These are phyloP conservation scores for Debaryomycetaceae sp. DNA, from an alignment of 1,139 yeast species.

Conservation along the genomic window DNA sequence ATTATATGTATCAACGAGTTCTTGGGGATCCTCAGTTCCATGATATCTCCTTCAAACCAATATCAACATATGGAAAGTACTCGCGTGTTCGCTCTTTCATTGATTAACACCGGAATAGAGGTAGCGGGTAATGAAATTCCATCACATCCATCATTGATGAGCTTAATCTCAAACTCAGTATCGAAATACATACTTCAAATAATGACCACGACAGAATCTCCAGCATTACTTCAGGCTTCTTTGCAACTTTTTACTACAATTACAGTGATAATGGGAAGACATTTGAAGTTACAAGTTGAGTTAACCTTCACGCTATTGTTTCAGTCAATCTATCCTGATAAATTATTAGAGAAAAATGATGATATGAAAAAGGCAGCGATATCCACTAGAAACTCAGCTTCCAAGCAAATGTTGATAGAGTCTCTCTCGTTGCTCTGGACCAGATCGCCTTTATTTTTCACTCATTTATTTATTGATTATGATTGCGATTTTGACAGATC, in stretches of 20 bases:
- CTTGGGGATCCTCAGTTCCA: slow-evolving; percentile 73
- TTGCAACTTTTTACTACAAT: slow-evolving; percentile 72
- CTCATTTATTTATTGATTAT: slow-evolving; percentile 72
- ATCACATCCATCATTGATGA: slow-evolving; percentile 62
- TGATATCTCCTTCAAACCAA: slow-evolving; percentile 79
- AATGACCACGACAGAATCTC: slow-evolving; percentile 66
- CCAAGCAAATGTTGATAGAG: slow-evolving; percentile 80
- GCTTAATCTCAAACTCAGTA: slow-evolving; percentile 70
- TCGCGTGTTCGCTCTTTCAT: slow-evolving; percentile 73
- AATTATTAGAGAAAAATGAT: slow-evolving; percentile 16
- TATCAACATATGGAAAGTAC: slow-evolving; percentile 86
- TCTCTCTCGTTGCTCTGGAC: slow-evolving; percentile 82
- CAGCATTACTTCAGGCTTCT: slow-evolving; percentile 69
- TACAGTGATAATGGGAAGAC: slow-evolving; percentile 54
- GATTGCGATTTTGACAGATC: slow-evolving; percentile 90
- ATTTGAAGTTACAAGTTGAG: slow-evolving; percentile 66
- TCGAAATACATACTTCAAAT: slow-evolving; percentile 81
- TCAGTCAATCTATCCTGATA: slow-evolving; percentile 47
- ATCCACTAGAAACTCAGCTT: slow-evolving; percentile 27
- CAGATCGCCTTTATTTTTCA: slow-evolving; percentile 74
- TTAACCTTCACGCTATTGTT: slow-evolving; percentile 59
- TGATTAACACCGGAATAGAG: slow-evolving; percentile 78
- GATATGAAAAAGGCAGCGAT: slow-evolving; percentile 15
- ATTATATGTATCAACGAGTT: slow-evolving; percentile 65
- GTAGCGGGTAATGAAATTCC: slow-evolving; percentile 71